Base-by-base conservation (phyloP, 768 basidiomycete genomes). In the Hygrophoropsis aurantiaca region DNA sequence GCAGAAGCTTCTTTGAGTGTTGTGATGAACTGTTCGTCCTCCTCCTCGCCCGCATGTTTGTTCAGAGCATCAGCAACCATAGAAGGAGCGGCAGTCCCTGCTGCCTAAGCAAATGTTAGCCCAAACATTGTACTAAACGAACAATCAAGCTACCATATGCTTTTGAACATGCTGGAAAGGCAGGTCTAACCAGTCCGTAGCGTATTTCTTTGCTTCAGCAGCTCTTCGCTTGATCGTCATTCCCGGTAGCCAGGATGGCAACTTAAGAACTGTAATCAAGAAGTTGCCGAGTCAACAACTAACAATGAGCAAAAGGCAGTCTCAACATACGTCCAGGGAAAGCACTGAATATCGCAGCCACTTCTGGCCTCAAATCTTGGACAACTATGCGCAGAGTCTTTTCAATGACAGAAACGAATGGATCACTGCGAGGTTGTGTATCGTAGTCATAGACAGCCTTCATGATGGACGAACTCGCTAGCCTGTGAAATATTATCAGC, bases 131-230 rank as follows among this genome's bases (percentile, higher is more conserved):
- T 44, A 27, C 16, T 24, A 5, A 8, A 47, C 32, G 23, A 9
- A 21, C 25, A 21, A 11, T 44, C 11, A 11, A 20, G 37, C 30
- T 40, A 74, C 74, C 58, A 77, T 71, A 44, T 73, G 67, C 27
- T 62, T 35, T 53, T 74, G 72, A 23, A 72, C 71, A 72, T 69
- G 72, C 11, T 58, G 4, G 70, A 72, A 33, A 68, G 59, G 38
- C 55, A 52, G 5, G 55, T 54, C 16, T 71, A 56, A 30, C 64
- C 64, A 32, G 57, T 42, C 39, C 58, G 50, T 56, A 21, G 59
- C 54, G 4, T 44, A 46, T 30, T 57, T 55, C 13, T 63, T 57
- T 73, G 48, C 53, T 7, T 27, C 38, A 13, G 11, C 3, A 10
- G 52, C 54, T 20, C 33, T 40, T 33, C 40, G 21, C 34, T 55